A percentile compares a stretch with the other conserved stretches of the same genome.
These are phyloP conservation scores for Fagus sylvatica DNA, from an alignment of 306 rosid species.

Conservation along the genomic window DNA sequence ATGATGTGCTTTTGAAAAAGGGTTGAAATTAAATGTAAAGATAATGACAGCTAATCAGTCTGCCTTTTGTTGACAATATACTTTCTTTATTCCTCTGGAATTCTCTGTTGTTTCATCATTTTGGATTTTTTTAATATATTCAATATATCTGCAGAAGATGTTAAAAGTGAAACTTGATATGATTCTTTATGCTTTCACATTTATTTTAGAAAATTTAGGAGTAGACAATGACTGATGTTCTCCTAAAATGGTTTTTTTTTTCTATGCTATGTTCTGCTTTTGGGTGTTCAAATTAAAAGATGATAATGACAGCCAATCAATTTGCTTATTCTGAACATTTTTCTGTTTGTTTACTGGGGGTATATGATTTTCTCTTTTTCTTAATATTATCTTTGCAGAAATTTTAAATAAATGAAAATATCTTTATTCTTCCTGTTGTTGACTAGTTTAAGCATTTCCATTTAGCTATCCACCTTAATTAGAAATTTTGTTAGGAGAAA, in stretches of 20 bases:
- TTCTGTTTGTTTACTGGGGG: background rate
- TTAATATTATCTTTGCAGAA: background rate
- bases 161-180: conserved; percentile 4
- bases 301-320: conserved; percentile 22
- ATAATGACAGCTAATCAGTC: conserved; percentile 30
- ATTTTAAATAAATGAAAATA: background rate
- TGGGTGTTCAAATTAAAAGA: conserved; percentile 13
- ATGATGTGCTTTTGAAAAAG: background rate
- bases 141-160: conserved; percentile 14
- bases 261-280: background rate
- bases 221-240: background rate
- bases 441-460: background rate
- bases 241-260: background rate
- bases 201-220: background rate
- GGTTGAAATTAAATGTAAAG: conserved; percentile 23
- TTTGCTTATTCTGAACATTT: conserved; percentile 6
- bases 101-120: conserved; percentile 2
- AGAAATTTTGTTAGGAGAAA: too few relatives aligned
- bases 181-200: background rate
- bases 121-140: background rate
- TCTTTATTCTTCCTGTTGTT: background rate
- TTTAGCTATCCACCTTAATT: too few relatives aligned
- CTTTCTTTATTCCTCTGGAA: conserved; percentile 10
- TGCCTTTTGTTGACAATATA: conserved; percentile 4
- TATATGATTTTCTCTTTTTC: background rate